phyloP scores from a whole-genome alignment of 768 basidiomycete species.

The Tulasnella sp. region DNA sequence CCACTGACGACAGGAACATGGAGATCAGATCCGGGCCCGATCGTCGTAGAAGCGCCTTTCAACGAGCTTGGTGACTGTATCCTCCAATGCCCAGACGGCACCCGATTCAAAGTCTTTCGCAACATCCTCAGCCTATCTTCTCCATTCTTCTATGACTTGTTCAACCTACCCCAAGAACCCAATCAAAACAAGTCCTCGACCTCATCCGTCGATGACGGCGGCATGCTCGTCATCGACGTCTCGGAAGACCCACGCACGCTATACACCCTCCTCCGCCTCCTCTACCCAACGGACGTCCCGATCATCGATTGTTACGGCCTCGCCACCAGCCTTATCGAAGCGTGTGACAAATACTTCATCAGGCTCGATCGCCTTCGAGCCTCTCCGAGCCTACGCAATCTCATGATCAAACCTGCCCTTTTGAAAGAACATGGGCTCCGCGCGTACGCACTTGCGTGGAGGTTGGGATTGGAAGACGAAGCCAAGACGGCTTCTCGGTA shows the following conservation, averaged over 20 bases:
- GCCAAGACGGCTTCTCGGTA: conserved; percentile 5
- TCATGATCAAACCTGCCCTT: background rate
- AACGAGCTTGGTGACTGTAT: conserved; percentile 35
- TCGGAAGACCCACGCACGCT: conserved; percentile 18
- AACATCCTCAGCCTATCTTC: conserved; percentile 46
- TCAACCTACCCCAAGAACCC: conserved; percentile 28
- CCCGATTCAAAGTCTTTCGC: conserved; percentile 45
- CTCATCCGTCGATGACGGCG: background rate
- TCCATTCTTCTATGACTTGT: conserved; percentile 46
- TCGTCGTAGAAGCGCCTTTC: conserved; percentile 2
- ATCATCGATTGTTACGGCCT: background rate
- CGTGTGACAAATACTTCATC: conserved; percentile 22
- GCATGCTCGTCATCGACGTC: conserved; percentile 15
- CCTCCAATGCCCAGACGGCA: conserved; percentile 43
- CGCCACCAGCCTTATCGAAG: conserved; percentile 13
- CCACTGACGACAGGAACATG: background rate
- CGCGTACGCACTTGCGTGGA: conserved; percentile 8
- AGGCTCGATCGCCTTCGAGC: background rate
- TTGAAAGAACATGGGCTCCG: background rate
- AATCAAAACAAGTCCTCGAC: background rate
- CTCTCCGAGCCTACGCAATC: background rate
- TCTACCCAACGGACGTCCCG: conserved; percentile 20
- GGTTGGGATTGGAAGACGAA: background rate
- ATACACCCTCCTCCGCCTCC: conserved; percentile 20
- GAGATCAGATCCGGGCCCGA: background rate